A percentile compares a stretch with the other conserved stretches of the same genome.
These are phyloP conservation scores for Ophiocordyceps sinensis DNA, from an alignment of 2,329 filamentous ascomycete genomes.

Conservation along the genomic window DNA sequence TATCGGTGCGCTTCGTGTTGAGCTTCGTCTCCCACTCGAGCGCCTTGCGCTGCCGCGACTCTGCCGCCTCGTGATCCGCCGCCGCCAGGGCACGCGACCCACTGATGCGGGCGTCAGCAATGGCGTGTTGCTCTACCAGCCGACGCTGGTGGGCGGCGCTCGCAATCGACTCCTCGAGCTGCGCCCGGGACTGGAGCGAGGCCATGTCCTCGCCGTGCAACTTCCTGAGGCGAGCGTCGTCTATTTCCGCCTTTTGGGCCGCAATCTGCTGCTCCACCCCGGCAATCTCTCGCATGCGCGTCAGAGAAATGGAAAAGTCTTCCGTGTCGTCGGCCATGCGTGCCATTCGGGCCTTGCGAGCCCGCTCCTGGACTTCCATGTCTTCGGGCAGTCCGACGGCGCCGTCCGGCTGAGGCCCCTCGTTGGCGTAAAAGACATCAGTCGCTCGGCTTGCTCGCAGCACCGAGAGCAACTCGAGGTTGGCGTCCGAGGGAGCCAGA, in stretches of 20 bases:
- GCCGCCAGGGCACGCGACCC: constrained; percentile 29
- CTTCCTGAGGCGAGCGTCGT: constrained; percentile 33
- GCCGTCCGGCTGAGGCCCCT: constrained; percentile 37
- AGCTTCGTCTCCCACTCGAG: constrained; percentile 34
- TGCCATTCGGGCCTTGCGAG: constrained; percentile 30
- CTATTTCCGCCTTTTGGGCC: constrained; percentile 32
- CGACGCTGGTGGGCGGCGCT: constrained; percentile 16
- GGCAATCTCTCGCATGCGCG: constrained; percentile 36
- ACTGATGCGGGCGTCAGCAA: constrained; percentile 30
- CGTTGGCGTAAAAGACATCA: constrained; percentile 40
- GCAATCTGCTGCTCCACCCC: constrained; percentile 35
- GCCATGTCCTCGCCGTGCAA: constrained; percentile 29
- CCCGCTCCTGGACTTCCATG: constrained; percentile 33
- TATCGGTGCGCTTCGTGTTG: constrained; percentile 29
- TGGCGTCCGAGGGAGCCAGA: constrained; percentile 22
- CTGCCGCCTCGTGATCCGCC: constrained; percentile 31
- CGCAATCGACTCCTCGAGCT: constrained; percentile 28
- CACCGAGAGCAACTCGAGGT: constrained; percentile 28
- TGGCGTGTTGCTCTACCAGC: constrained; percentile 29
- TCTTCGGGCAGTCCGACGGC: constrained; percentile 37
- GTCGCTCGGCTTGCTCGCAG: constrained; percentile 35
- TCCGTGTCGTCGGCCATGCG: constrained; percentile 31
- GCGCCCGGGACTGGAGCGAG: constrained; percentile 27
- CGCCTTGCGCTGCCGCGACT: constrained; percentile 25
- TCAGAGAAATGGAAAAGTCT: constrained; percentile 32